Percentiles rank a stretch among this genome's conserved stretches.
Conservation (phyloP, 208 protist genomes). For the Trypanosomatidae sp. region DNA sequence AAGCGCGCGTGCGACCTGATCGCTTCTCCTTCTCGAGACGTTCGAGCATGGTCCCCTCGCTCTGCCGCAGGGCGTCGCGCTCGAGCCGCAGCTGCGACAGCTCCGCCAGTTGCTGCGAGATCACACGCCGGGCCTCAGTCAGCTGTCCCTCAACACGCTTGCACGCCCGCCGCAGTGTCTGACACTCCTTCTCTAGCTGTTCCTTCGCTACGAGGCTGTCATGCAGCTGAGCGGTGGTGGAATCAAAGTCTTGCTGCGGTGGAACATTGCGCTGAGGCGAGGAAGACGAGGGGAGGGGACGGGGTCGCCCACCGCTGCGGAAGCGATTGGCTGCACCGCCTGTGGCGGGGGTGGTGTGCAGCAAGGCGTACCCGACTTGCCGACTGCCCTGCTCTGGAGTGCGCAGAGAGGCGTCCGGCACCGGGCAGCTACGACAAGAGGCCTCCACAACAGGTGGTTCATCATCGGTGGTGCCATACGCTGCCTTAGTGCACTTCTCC, state of each 20-base stretch:
- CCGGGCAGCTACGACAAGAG: not conserved
- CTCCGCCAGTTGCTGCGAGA: slow-evolving; percentile 74
- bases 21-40: slow-evolving; percentile 55
- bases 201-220: slow-evolving; percentile 57
- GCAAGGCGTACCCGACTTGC: slow-evolving; percentile 11
- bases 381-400: not conserved
- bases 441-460: not conserved
- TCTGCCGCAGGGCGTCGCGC: slow-evolving; percentile 40
- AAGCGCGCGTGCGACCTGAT: slow-evolving; percentile 27
- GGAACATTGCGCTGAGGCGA: slow-evolving; percentile 9
- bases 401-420: slow-evolving; percentile 1
- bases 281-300: not conserved
- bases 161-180: slow-evolving; percentile 37
- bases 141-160: slow-evolving; percentile 50
- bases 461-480: not conserved
- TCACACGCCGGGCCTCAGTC: slow-evolving; percentile 53
- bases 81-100: slow-evolving; percentile 46
- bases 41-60: slow-evolving; percentile 42
- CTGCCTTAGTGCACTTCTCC: not conserved
- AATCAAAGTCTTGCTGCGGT: slow-evolving; percentile 16
- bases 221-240: slow-evolving; percentile 45
- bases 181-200: slow-evolving; percentile 66
- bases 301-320: not conserved
- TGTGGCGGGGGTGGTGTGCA: slow-evolving; percentile 16
- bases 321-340: not conserved